These are phyloP conservation scores for Trichoderma semiorbis DNA, from an alignment of 2,329 filamentous ascomycete genomes.

Conservation along the genomic window DNA sequence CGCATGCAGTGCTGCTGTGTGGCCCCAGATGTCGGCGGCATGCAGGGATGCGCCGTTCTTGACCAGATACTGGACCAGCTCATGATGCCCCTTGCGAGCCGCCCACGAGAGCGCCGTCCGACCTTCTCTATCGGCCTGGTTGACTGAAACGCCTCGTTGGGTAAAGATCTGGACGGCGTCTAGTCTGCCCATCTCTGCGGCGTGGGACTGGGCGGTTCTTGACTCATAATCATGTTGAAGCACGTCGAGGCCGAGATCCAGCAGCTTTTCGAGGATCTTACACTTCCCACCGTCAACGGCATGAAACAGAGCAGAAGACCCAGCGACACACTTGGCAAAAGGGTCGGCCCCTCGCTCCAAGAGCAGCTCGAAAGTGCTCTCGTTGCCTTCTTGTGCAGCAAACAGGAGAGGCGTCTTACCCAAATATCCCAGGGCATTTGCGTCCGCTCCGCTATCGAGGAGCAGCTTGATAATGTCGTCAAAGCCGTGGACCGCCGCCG, in stretches of 20 bases:
- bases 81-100: neutral
- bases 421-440: neutral
- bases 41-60: neutral
- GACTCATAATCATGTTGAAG: neutral
- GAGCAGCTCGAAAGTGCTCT: neutral
- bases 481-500: neutral
- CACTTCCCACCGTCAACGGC: neutral
- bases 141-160: neutral
- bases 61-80: slow-evolving; percentile 1
- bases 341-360: slow-evolving; percentile 1
- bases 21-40: neutral
- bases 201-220: neutral
- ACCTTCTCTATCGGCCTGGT: neutral
- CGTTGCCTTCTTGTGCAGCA: neutral
- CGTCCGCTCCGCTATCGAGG: neutral
- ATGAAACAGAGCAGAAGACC: neutral
- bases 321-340: neutral
- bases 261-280: neutral
- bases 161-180: neutral
- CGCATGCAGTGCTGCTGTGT: neutral
- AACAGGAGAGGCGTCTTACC: slow-evolving; percentile 7
- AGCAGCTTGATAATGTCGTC: slow-evolving; percentile 3
- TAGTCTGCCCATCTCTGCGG: neutral
- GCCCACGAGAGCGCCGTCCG: slow-evolving; percentile 10
- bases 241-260: neutral